Conservation (phyloP, 352 stramenopile species). For the Globisporangium cederbergense region DNA sequence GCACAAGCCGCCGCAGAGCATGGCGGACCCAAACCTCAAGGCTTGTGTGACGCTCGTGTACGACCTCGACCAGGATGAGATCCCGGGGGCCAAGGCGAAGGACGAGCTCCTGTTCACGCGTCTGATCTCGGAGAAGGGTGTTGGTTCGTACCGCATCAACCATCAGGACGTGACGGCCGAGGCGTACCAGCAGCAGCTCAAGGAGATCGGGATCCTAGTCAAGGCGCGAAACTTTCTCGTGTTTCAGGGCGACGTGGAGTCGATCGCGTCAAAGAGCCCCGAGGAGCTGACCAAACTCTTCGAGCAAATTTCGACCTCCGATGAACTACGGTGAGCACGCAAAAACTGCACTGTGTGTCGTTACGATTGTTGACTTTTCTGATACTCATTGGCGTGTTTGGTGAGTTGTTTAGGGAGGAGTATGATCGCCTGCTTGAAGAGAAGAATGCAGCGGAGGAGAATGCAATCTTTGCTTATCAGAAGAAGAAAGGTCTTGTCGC, state of each 20-base stretch:
- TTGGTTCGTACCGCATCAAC: conserved; percentile 82
- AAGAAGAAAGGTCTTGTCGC: conserved; percentile 95
- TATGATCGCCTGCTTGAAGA: conserved; percentile 81
- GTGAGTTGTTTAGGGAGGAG: conserved; percentile 35
- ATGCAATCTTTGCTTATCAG: conserved; percentile 94
- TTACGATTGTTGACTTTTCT: background rate
- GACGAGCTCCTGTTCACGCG: conserved; percentile 92
- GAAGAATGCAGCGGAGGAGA: conserved; percentile 93
- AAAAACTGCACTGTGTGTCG: background rate
- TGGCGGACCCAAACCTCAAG: conserved; percentile 29
- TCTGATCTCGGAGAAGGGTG: conserved; percentile 90
- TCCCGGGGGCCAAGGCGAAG: conserved; percentile 32
- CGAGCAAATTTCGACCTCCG: conserved; percentile 94
- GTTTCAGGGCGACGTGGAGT: conserved; percentile 99
- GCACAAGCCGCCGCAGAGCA: conserved; percentile 75
- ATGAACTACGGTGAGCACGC: conserved; percentile 64
- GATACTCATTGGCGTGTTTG: background rate
- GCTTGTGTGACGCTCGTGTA: conserved; percentile 96
- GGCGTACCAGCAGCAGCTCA: conserved; percentile 92
- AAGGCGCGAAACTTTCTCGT: conserved; percentile 99
- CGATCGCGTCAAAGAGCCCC: conserved; percentile 94
- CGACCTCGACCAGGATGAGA: conserved; percentile 66
- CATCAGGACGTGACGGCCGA: conserved; percentile 84
- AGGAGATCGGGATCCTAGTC: conserved; percentile 96
- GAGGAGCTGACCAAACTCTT: conserved; percentile 96